Evolutionary conservation across 1,284 basidiomycete genomes (phyloP), one percentile per base, ranked within the genome.

Genomic region (Marasmius sp.): DNA sequence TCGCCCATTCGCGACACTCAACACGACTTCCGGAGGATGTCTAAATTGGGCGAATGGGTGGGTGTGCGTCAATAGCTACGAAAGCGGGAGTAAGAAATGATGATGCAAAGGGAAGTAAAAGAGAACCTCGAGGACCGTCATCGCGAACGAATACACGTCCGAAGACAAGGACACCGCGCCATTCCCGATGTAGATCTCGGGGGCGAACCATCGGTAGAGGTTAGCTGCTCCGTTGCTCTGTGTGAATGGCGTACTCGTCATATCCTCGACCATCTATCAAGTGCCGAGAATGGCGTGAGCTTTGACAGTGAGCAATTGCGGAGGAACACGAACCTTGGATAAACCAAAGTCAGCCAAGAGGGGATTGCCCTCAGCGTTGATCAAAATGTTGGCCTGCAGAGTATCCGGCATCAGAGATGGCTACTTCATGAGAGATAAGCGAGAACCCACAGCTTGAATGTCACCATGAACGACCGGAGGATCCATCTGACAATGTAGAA

Each of bases 401-500:
- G 5, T n/a, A 54, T 47, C 27, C 45, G 34, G 22, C 6, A 45
- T 57, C 39, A 54, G 41, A 71, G 76, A 54, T 61, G 84, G 18
- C 27, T 27, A 27, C 27, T 27, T 27, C 27, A 27, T 27, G 27
- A 27, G 5, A 5, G 27, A 27, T 27, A 27, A 27, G 5, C 27
- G 27, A 27, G 27, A 27, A 27, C 27, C 2, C 27, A 27, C 27
- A 27, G 78, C 80, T 73, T 81, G 82, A 60, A 85, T 71, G 65
- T 85, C 81, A 6, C 85, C 85, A 57, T 85, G 84, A 1, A 84
- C 80, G 22, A 85, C 75, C 6, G 81, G 76, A 27, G 81, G 80
- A 36, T 69, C 63, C 77, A 82, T 81, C 36, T 70, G 74, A 11
- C 12, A 14, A 63, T 86, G 85, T 22, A 86, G 69, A 38, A 85